Percentiles rank a stretch among this genome's conserved stretches.
These are phyloP conservation scores for Cercophora sp. DNA, from an alignment of 495 filamentous ascomycete genomes.

Conservation along the genomic window DNA sequence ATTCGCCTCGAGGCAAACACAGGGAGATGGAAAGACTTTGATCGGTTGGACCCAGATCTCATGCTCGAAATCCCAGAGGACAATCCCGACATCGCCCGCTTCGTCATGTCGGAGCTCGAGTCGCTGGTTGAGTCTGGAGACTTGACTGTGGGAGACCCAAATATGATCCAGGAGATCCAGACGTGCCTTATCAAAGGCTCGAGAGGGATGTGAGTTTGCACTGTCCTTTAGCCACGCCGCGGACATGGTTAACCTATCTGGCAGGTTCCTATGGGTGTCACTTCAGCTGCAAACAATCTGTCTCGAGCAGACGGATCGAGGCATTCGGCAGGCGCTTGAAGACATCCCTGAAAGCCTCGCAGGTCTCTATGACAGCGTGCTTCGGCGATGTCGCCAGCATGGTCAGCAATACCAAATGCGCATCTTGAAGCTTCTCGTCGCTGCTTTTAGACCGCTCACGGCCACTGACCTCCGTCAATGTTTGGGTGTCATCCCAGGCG, in stretches of 20 bases:
- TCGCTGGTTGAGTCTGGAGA: constrained; percentile 26
- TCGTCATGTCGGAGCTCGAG: constrained; percentile 35
- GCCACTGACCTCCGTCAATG: constrained; percentile 42
- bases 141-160: constrained; percentile 34
- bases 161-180: constrained; percentile 34
- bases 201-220: constrained; percentile 33
- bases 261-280: constrained; percentile 39
- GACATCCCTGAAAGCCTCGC: constrained; percentile 41
- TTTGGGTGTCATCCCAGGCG: constrained; percentile 35
- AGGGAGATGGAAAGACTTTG: constrained; percentile 15
- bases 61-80: constrained; percentile 28
- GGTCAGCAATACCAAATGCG: constrained; percentile 21
- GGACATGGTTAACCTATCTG: background rate
- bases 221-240: background rate
- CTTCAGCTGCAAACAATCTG: constrained; percentile 42
- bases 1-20: constrained; percentile 5
- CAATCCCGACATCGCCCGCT: constrained; percentile 38
- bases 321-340: constrained; percentile 34
- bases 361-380: constrained; percentile 38
- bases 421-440: constrained; percentile 32
- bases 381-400: constrained; percentile 24
- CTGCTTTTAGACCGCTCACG: constrained; percentile 34
- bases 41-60: constrained; percentile 22
- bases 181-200: constrained; percentile 29
- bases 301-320: constrained; percentile 36